These are phyloP conservation scores for Thielaviopsis ethacetica DNA, from an alignment of 2,329 filamentous ascomycete species.

Conservation along the genomic window DNA sequence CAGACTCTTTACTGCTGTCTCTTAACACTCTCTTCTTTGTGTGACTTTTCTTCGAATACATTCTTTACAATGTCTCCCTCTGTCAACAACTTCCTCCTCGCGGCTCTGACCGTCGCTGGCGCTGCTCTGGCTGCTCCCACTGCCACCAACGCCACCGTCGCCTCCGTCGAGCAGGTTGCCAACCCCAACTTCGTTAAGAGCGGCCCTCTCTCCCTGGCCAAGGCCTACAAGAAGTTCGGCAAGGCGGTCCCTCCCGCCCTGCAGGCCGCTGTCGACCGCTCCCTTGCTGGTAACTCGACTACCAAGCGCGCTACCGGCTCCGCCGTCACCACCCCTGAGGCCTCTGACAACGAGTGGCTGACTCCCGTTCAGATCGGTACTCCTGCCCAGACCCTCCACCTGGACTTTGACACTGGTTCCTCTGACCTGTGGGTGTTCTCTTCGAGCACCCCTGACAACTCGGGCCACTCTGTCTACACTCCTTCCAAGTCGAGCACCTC, in stretches of 20 bases:
- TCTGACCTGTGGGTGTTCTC: constrained; percentile 25
- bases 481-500: constrained; percentile 18
- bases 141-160: neutral
- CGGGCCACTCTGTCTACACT: constrained; percentile 19
- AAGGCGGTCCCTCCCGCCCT: constrained; percentile 6
- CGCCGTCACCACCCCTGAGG: constrained; percentile 15
- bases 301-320: constrained; percentile 16
- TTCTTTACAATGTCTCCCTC: constrained; percentile 5
- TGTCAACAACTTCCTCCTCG: constrained; percentile 5
- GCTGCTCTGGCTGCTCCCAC: constrained; percentile 2
- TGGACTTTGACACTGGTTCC: constrained; percentile 28
- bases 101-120: constrained; percentile 5
- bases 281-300: constrained; percentile 8
- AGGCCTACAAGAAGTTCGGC: constrained; percentile 21
- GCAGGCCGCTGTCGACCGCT: constrained; percentile 12
- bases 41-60: neutral
- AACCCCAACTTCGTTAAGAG: constrained; percentile 14
- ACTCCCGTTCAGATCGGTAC: constrained; percentile 8
- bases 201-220: constrained; percentile 21
- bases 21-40: neutral
- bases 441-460: constrained; percentile 15
- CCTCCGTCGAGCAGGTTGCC: constrained; percentile 5
- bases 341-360: constrained; percentile 4
- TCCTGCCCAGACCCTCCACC: constrained; percentile 20
- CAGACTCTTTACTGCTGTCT: neutral